A percentile compares a stretch with the other conserved stretches of the same genome.
Evolutionary conservation across 495 filamentous ascomycete species (phyloP).

Genomic region (Ascobolus immersus): DNA sequence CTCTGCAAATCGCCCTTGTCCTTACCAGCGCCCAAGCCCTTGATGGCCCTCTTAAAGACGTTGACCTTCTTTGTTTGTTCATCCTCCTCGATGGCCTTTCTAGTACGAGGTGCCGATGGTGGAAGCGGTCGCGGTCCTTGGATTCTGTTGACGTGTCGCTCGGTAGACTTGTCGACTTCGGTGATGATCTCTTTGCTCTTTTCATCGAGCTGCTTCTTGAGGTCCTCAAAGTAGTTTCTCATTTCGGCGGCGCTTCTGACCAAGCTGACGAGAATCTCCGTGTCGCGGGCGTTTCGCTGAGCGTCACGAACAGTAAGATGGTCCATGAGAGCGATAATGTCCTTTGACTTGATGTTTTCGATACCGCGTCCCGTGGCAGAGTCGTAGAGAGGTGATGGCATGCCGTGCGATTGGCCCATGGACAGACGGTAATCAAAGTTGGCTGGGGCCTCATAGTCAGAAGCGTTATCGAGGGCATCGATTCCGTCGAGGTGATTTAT

Average conservation of each 20-base stretch:
- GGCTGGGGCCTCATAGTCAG: constrained; percentile 19
- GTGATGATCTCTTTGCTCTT: constrained; percentile 66
- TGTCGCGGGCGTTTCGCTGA: constrained; percentile 86
- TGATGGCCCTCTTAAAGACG: constrained; percentile 73
- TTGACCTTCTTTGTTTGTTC: constrained; percentile 64
- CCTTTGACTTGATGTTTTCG: constrained; percentile 83
- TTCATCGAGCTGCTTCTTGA: constrained; percentile 74
- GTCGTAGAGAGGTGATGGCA: constrained; percentile 75
- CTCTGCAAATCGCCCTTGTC: constrained; percentile 65
- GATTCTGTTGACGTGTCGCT: constrained; percentile 52
- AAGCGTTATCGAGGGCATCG: constrained; percentile 33
- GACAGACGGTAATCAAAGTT: constrained; percentile 7
- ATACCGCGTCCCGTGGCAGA: constrained; percentile 69
- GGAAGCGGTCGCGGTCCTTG: constrained; percentile 75
- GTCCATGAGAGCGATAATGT: constrained; percentile 94
- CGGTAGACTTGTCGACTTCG: constrained; percentile 60
- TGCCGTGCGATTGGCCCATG: constrained; percentile 75
- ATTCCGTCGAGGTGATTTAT: constrained; percentile 26
- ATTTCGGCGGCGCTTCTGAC: constrained; percentile 89
- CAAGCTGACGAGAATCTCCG: constrained; percentile 82
- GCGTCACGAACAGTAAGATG: constrained; percentile 93
- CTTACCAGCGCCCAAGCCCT: constrained; percentile 63
- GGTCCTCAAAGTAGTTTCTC: constrained; percentile 87
- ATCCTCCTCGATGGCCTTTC: constrained; percentile 31
- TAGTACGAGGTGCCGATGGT: constrained; percentile 28